Percentiles rank a stretch among this genome's conserved stretches.
phyloP scores from a whole-genome alignment of 2,329 filamentous ascomycete species.

The Laburnicola sp. region DNA sequence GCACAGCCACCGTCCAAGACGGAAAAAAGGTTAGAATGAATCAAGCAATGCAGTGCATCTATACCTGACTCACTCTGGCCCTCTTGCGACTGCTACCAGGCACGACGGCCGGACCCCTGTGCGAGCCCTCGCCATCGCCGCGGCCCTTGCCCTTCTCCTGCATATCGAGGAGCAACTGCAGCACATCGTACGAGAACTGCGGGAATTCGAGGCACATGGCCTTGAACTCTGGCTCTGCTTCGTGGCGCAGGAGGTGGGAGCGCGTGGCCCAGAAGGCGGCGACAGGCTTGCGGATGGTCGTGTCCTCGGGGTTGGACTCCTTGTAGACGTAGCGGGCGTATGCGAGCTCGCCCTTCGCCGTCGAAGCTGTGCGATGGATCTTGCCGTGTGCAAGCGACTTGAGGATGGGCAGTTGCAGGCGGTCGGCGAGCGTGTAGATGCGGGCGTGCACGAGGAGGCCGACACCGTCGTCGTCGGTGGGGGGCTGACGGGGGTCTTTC shows the following conservation, averaged over 20 bases:
- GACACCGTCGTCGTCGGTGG: slow-evolving; percentile 74
- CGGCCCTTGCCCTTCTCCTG: slow-evolving; percentile 50
- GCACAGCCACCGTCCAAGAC: too few relatives aligned
- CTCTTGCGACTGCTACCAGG: slow-evolving; percentile 41
- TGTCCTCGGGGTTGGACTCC: slow-evolving; percentile 70
- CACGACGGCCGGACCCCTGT: slow-evolving; percentile 44
- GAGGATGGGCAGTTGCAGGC: slow-evolving; percentile 67
- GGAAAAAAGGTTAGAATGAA: neutral
- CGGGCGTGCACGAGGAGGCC: slow-evolving; percentile 87
- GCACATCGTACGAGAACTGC: slow-evolving; percentile 89
- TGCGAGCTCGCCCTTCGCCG: slow-evolving; percentile 84
- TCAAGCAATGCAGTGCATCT: slow-evolving; percentile 11
- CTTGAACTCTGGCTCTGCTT: slow-evolving; percentile 85
- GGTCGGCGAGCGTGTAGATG: slow-evolving; percentile 85
- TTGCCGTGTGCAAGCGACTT: slow-evolving; percentile 81
- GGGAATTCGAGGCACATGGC: slow-evolving; percentile 84
- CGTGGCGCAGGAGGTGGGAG: slow-evolving; percentile 77
- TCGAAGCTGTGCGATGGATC: slow-evolving; percentile 88
- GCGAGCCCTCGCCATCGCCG: slow-evolving; percentile 22
- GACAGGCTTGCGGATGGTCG: slow-evolving; percentile 75
- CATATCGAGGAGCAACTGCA: slow-evolving; percentile 64
- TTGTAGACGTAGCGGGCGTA: slow-evolving; percentile 91
- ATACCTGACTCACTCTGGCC: slow-evolving; percentile 34
- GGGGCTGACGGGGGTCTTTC: slow-evolving; percentile 64
- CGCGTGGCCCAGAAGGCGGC: slow-evolving; percentile 89